Evolutionary conservation across 306 rosid species (phyloP).

Genomic region (Acacia crassicarpa): DNA sequence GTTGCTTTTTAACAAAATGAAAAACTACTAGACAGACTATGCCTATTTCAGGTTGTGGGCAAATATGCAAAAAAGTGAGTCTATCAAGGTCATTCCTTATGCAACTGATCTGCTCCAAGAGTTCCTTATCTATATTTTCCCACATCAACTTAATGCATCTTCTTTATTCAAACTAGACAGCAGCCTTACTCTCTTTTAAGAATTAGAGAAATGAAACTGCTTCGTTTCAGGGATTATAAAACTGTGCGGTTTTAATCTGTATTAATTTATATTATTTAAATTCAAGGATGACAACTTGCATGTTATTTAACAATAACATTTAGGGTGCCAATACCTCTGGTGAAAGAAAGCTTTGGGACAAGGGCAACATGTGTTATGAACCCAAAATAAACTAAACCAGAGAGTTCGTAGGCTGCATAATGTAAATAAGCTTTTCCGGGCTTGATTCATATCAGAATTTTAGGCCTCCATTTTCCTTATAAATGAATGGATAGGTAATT

Average conservation of each 20-base stretch:
- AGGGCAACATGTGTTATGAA: slow-evolving; percentile 11
- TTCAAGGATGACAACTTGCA: background rate
- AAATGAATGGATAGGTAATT: background rate
- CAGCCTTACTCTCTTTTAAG: slow-evolving; percentile 18
- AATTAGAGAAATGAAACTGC: slow-evolving; percentile 21
- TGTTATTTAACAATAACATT: background rate
- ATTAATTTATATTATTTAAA: slow-evolving; percentile 20
- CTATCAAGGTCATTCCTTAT: slow-evolving; percentile 27
- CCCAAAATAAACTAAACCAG: slow-evolving; percentile 24
- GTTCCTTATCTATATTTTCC: slow-evolving; percentile 17
- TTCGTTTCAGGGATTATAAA: slow-evolving; percentile 14
- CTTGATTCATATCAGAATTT: slow-evolving; percentile 5
- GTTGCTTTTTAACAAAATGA: slow-evolving; percentile 14
- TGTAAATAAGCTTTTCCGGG: slow-evolving; percentile 1
- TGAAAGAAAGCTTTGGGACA: slow-evolving; percentile 22
- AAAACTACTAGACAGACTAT: slow-evolving; percentile 20
- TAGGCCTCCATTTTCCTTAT: background rate
- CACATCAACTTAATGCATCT: slow-evolving; percentile 16
- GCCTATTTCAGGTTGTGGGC: slow-evolving; percentile 6
- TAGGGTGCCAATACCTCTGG: background rate
- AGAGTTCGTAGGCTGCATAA: background rate
- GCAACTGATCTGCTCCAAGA: slow-evolving; percentile 12
- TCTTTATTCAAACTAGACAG: slow-evolving; percentile 22
- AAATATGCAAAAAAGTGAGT: background rate
- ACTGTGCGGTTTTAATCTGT: background rate